Percentiles rank a stretch among this genome's conserved stretches.
Evolutionary conservation across 2,329 filamentous ascomycete species (phyloP).

Genomic region (Apiospora phragmitis): DNA sequence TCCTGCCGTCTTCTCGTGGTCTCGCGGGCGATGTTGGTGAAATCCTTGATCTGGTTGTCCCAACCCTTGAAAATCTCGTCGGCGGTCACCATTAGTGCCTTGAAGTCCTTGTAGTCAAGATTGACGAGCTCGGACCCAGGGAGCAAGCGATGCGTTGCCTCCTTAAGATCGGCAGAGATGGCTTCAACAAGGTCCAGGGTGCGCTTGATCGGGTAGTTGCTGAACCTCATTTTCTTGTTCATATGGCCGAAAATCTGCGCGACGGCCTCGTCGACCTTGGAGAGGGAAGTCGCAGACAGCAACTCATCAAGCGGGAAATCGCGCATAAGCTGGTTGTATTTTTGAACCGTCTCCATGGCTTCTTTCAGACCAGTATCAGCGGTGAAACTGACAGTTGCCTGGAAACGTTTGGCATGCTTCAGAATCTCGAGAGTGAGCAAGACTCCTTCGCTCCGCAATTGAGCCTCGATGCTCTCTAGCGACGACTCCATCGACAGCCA

Average conservation of each 20-base stretch:
- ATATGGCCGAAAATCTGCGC: constrained; percentile 89
- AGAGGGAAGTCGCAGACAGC: constrained; percentile 83
- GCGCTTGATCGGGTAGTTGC: constrained; percentile 89
- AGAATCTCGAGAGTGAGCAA: constrained; percentile 90
- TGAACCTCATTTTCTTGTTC: constrained; percentile 97
- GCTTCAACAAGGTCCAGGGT: constrained; percentile 94
- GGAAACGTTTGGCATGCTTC: constrained; percentile 95
- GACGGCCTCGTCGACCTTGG: constrained; percentile 87
- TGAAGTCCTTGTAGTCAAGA: constrained; percentile 88
- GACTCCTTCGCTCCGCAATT: constrained; percentile 87
- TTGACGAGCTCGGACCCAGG: constrained; percentile 88
- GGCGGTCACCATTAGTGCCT: constrained; percentile 78
- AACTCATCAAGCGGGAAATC: constrained; percentile 97
- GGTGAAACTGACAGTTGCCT: constrained; percentile 94
- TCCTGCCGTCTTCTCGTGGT: constrained; percentile 91
- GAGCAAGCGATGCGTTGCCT: constrained; percentile 80
- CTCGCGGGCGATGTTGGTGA: constrained; percentile 95
- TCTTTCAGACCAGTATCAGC: constrained; percentile 96
- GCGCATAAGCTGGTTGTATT: constrained; percentile 98
- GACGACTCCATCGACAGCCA: constrained; percentile 97
- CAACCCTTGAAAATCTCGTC: constrained; percentile 87
- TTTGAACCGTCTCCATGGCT: constrained; percentile 92
- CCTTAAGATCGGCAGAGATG: constrained; percentile 90
- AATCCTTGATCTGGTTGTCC: constrained; percentile 97
- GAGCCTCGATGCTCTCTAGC: constrained; percentile 85